Conservation (phyloP, 2,329 filamentous ascomycete genomes). For the Graphilbum fragrans region DNA sequence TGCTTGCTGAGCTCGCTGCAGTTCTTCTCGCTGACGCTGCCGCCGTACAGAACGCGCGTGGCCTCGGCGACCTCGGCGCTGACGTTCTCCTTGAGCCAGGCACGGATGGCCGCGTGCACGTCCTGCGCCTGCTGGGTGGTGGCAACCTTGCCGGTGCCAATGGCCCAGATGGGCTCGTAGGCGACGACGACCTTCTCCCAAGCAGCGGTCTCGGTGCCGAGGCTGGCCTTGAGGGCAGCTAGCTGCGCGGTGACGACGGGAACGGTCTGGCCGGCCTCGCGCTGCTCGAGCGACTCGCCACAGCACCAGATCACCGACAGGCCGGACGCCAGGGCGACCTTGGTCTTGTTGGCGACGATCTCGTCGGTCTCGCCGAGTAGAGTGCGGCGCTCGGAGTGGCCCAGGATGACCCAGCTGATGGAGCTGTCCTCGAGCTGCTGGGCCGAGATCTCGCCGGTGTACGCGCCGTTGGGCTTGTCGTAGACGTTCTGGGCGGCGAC, state of each 20-base stretch:
- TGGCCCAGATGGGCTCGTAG: conserved; percentile 98
- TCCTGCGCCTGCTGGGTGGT: conserved; percentile 85
- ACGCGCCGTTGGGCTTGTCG: conserved; percentile 93
- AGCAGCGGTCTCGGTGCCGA: conserved; percentile 42
- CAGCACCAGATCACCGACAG: conserved; percentile 88
- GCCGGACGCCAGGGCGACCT: conserved; percentile 78
- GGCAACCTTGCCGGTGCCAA: conserved; percentile 87
- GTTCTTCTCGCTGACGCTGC: conserved; percentile 97
- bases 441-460: conserved; percentile 92
- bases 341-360: conserved; percentile 87
- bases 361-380: conserved; percentile 78
- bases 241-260: conserved; percentile 79
- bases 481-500: conserved; percentile 95
- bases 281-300: conserved; percentile 88
- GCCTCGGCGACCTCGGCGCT: conserved; percentile 64
- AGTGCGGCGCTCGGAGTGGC: conserved; percentile 89
- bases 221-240: conserved; percentile 58
- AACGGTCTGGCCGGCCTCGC: conserved; percentile 76
- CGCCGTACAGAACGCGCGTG: conserved; percentile 92
- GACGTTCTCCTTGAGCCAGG: conserved; percentile 75
- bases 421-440: conserved; percentile 79
- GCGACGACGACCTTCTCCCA: conserved; percentile 94
- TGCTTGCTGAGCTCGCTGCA: conserved; percentile 85
- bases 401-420: conserved; percentile 83
- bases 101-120: conserved; percentile 82